Conservation (phyloP, 2,329 filamentous ascomycete genomes). For the Hypoxylon sp. region DNA sequence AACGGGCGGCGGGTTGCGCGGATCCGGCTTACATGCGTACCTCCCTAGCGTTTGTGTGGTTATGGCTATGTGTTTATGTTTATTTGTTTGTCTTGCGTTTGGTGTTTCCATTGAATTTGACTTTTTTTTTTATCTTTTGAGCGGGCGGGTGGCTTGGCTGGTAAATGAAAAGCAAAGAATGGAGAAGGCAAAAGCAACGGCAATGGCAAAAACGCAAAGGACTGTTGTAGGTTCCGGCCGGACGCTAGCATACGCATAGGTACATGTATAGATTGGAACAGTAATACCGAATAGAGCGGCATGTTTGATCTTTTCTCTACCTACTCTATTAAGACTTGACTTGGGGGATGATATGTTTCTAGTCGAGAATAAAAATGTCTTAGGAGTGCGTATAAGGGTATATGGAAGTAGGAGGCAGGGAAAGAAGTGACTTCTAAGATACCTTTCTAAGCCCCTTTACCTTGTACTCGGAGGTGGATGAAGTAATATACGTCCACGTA, state of each 20-base stretch:
- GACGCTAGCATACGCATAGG: conserved; percentile 8
- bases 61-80: not conserved
- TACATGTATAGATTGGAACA: conserved; percentile 19
- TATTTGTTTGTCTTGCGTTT: not conserved
- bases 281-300: conserved; percentile 16
- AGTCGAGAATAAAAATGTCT: too few relatives aligned
- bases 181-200: not conserved
- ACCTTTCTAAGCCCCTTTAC: too few relatives aligned
- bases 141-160: not conserved
- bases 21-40: not conserved
- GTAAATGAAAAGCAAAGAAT: not conserved
- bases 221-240: not conserved
- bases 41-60: not conserved
- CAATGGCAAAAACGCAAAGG: not conserved
- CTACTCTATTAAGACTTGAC: not conserved
- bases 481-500: too few relatives aligned
- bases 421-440: too few relatives aligned
- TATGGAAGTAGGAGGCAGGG: too few relatives aligned
- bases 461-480: too few relatives aligned
- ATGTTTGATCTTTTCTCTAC: not conserved
- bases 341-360: not conserved
- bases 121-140: not conserved
- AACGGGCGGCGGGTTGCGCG: not conserved
- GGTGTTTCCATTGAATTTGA: not conserved
- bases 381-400: too few relatives aligned